Percentiles rank a stretch among this genome's conserved stretches.
These are phyloP conservation scores for Diaporthe sp. DNA, from an alignment of 2,329 filamentous ascomycete genomes.

Conservation along the genomic window DNA sequence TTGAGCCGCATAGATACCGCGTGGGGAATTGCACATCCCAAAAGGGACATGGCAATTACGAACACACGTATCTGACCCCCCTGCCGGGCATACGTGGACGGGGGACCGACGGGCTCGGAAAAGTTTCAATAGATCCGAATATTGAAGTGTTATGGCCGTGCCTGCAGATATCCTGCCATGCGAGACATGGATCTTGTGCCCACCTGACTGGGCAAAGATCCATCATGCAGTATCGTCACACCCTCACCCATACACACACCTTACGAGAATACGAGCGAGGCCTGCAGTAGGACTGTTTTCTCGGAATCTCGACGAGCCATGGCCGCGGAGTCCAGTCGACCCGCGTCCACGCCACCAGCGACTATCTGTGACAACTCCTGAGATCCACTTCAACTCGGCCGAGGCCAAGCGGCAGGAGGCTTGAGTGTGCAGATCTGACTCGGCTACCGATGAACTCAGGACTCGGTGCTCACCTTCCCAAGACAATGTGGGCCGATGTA, in stretches of 20 bases:
- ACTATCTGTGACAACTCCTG: conserved; percentile 28
- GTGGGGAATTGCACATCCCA: conserved; percentile 22
- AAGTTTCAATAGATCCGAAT: conserved; percentile 17
- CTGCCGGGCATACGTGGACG: conserved; percentile 15
- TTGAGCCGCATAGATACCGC: conserved; percentile 30
- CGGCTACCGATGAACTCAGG: conserved; percentile 3
- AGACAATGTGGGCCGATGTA: conserved; percentile 8
- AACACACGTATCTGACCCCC: conserved; percentile 10
- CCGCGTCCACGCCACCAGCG: background rate
- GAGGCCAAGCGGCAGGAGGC: conserved; percentile 22
- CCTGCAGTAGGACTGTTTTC: background rate
- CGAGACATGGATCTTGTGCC: background rate
- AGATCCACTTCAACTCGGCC: conserved; percentile 23
- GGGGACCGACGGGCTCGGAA: conserved; percentile 6
- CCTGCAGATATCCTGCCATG: background rate
- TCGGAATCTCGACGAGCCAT: background rate
- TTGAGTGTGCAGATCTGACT: conserved; percentile 29
- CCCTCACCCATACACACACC: conserved; percentile 3
- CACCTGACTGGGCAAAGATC: conserved; percentile 13
- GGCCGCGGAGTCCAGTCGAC: background rate
- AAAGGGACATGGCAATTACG: conserved; percentile 14
- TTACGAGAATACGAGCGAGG: conserved; percentile 14
- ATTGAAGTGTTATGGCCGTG: background rate
- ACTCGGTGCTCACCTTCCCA: background rate
- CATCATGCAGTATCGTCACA: conserved; percentile 16